A percentile compares a stretch with the other conserved stretches of the same genome.
phyloP scores from a whole-genome alignment of 75 land plant genomes.

The Sequoiadendron giganteum region DNA sequence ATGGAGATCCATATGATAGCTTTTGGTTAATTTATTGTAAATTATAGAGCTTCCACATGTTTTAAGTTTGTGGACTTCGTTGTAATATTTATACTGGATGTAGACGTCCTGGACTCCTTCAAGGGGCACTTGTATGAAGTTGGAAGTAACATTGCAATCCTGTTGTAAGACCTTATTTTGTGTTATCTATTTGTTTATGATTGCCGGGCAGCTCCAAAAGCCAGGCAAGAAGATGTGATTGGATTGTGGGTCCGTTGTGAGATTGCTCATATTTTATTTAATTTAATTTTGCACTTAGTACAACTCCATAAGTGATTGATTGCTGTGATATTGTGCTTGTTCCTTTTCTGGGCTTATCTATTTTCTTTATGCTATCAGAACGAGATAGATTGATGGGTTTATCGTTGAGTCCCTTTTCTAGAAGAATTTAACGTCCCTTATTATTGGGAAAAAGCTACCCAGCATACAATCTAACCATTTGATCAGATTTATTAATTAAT shows the following conservation, averaged over 20 bases:
- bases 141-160: background rate
- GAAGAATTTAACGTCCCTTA: too few relatives aligned
- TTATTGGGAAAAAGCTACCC: too few relatives aligned
- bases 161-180: background rate
- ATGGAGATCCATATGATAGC: background rate
- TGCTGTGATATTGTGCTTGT: background rate
- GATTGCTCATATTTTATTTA: background rate
- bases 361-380: background rate
- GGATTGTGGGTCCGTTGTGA: background rate
- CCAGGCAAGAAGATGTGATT: background rate
- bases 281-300: background rate
- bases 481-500: too few relatives aligned
- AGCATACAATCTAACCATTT: too few relatives aligned
- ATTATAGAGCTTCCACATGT: background rate
- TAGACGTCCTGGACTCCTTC: background rate
- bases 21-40: background rate
- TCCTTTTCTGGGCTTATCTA: background rate
- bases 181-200: background rate
- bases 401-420: background rate
- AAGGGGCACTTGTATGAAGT: background rate
- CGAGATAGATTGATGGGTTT: background rate
- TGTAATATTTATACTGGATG: slow-evolving; percentile 4
- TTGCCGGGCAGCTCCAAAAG: background rate
- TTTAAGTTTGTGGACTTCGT: slow-evolving; percentile 1
- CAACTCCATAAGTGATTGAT: background rate